These are phyloP conservation scores for Cryptococcus deneoformans DNA, from an alignment of 1,284 basidiomycete species.

Conservation along the genomic window DNA sequence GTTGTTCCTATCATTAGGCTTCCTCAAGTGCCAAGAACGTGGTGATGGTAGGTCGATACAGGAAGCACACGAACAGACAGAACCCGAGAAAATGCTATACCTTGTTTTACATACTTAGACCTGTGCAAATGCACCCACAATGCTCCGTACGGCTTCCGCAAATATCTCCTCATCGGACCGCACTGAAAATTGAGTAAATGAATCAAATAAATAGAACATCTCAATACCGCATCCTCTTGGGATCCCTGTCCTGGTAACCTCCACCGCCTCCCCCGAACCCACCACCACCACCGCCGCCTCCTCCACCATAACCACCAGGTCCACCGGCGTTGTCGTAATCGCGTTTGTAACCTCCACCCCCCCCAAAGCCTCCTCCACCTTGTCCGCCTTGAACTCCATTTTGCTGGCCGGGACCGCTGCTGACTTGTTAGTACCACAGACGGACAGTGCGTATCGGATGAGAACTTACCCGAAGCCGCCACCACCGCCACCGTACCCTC, in stretches of 20 bases:
- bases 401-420: slow-evolving; percentile 6
- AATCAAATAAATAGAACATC: background rate
- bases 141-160: too few relatives aligned
- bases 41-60: background rate
- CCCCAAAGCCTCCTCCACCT: slow-evolving; percentile 3
- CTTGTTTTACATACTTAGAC: slow-evolving; percentile 17
- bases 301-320: slow-evolving; percentile 6
- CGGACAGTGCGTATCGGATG: background rate
- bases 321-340: slow-evolving; percentile 16
- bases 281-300: slow-evolving; percentile 2
- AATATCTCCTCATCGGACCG: too few relatives aligned
- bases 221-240: slow-evolving; percentile 25
- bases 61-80: background rate
- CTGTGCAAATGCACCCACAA: slow-evolving; percentile 1
- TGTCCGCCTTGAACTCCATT: slow-evolving; percentile 12
- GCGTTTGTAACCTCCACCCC: slow-evolving; percentile 17
- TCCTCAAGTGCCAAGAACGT: background rate
- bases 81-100: background rate
- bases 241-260: slow-evolving; percentile 22
- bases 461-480: slow-evolving; percentile 14
- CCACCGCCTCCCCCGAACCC: slow-evolving; percentile 1
- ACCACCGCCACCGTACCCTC: slow-evolving; percentile 2
- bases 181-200: too few relatives aligned
- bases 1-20: too few relatives aligned
- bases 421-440: background rate